phyloP scores from a whole-genome alignment of 805 yeast genomes.

The Ogataea allantospora region DNA sequence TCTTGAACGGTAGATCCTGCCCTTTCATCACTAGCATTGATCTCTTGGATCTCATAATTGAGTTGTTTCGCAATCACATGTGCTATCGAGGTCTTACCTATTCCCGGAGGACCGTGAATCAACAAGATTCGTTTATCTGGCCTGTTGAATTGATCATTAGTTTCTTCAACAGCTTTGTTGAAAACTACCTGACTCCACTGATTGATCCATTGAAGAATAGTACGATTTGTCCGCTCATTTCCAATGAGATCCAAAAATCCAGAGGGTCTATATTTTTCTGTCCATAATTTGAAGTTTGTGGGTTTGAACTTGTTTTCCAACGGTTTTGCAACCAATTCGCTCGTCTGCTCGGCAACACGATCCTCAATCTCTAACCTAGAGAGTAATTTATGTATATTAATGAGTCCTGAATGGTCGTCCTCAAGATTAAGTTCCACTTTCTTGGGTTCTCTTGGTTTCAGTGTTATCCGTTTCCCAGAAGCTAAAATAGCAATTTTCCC shows the following conservation, averaged over 20 bases:
- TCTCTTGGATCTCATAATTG: constrained; percentile 77
- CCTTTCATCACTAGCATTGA: constrained; percentile 83
- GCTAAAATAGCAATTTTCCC: constrained; percentile 12
- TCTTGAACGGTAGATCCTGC: constrained; percentile 53
- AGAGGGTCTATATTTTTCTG: constrained; percentile 68
- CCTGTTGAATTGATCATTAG: constrained; percentile 51
- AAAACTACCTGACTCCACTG: constrained; percentile 65
- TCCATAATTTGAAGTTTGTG: constrained; percentile 37
- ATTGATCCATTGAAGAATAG: constrained; percentile 59
- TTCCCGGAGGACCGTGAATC: constrained; percentile 90
- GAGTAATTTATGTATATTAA: constrained; percentile 26
- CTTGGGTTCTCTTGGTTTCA: constrained; percentile 14
- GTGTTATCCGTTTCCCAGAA: constrained; percentile 24
- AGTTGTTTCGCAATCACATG: constrained; percentile 80
- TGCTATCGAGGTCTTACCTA: constrained; percentile 88
- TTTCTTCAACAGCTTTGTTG: constrained; percentile 34
- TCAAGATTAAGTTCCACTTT: neutral
- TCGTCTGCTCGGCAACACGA: constrained; percentile 15
- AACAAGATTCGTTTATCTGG: constrained; percentile 65
- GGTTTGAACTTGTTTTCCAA: constrained; percentile 12
- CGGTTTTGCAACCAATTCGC: constrained; percentile 8
- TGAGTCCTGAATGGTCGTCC: constrained; percentile 16
- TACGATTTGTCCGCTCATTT: constrained; percentile 61
- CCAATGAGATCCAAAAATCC: constrained; percentile 67
- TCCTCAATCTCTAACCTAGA: constrained; percentile 26